Base-by-base conservation (phyloP, 306 rosid species). In the Pyrus betulifolia region DNA sequence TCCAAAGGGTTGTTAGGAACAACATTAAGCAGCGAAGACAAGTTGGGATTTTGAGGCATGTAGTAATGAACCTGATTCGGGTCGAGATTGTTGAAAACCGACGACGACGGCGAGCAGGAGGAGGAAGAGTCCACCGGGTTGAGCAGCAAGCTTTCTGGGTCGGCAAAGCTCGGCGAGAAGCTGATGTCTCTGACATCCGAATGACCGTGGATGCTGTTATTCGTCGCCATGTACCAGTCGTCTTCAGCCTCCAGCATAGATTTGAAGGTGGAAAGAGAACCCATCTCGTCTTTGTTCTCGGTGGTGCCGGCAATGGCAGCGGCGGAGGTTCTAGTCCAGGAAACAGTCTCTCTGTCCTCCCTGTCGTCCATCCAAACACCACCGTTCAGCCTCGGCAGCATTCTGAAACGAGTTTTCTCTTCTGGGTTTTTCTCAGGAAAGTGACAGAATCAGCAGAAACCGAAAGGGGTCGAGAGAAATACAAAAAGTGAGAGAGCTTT, bases 111-210 rank as follows among this genome's bases (percentile, higher is more conserved):
- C 23, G 87, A 83, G 60, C 89, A 88, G 2, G 89, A 81, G 62
- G 94, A 86, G 2, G 95, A 90, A 3, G 95, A 90, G 85, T 81
- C 88, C 14, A 89, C 70, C 19, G 78, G 89, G 71, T 85, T 87
- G n/a, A 91, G 63, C 46, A 74, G n/a, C 61, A 74, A 46, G 78
- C 70, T 62, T 62, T 74, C 78, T 46, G 78, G 78, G 61, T 74
- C 78, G 3, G 70, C 78, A 13, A 74, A 74, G 78, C 83, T 84
- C 1, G 88, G 31, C 23, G 75, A 80, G 84, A 88, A 88, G 45
- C 80, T 18, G 71, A 87, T 59, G 74, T 76, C 78, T 49, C 81
- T 75, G 60, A 74, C 79, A 57, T 84, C 84, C 4, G 75, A 84
- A 13, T 83, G 83, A 71, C 76, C 30, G 45, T 74, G 82, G 62